phyloP scores from a whole-genome alignment of 108 stramenopile species.

The Fragilaria crotonensis region DNA sequence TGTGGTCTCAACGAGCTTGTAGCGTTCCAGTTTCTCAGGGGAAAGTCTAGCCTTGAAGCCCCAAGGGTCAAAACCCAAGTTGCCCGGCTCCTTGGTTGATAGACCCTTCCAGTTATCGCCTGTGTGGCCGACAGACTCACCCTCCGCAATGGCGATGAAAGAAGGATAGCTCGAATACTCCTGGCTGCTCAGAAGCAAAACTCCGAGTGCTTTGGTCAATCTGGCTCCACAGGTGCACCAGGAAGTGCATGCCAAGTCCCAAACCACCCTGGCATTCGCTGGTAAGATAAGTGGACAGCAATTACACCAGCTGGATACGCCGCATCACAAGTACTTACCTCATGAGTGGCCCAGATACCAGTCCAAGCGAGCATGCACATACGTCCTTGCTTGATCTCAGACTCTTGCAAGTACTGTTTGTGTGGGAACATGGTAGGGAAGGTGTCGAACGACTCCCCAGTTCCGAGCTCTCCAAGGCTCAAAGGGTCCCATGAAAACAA shows the following conservation, averaged over 20 bases:
- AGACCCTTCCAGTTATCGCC: slow-evolving; percentile 89
- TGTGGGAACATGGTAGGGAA: slow-evolving; percentile 92
- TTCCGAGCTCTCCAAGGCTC: slow-evolving; percentile 39
- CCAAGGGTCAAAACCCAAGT: slow-evolving; percentile 77
- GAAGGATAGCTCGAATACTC: slow-evolving; percentile 58
- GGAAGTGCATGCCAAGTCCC: slow-evolving; percentile 82
- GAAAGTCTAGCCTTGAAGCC: slow-evolving; percentile 63
- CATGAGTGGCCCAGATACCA: slow-evolving; percentile 75
- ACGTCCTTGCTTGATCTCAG: slow-evolving; percentile 93
- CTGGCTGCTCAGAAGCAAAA: slow-evolving; percentile 72
- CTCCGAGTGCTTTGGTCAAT: slow-evolving; percentile 82
- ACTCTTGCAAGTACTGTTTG: slow-evolving; percentile 75
- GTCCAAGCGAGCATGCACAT: slow-evolving; percentile 90
- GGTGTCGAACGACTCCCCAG: slow-evolving; percentile 53
- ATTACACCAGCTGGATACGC: too few species aligned
- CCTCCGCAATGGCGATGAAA: slow-evolving; percentile 76
- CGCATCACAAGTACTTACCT: slow-evolving; percentile 20
- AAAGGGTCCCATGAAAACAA: slow-evolving; percentile 56
- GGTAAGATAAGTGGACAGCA: too few species aligned
- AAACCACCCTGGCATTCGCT: slow-evolving; percentile 49
- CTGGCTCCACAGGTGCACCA: slow-evolving; percentile 67
- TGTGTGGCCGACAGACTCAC: slow-evolving; percentile 78
- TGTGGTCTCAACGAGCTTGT: slow-evolving; percentile 79
- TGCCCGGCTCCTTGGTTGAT: slow-evolving; percentile 75
- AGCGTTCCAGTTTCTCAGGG: slow-evolving; percentile 50